Evolutionary conservation across 2,329 filamentous ascomycete species (phyloP).

Genomic region (Tolypocladium cylindrosporum): DNA sequence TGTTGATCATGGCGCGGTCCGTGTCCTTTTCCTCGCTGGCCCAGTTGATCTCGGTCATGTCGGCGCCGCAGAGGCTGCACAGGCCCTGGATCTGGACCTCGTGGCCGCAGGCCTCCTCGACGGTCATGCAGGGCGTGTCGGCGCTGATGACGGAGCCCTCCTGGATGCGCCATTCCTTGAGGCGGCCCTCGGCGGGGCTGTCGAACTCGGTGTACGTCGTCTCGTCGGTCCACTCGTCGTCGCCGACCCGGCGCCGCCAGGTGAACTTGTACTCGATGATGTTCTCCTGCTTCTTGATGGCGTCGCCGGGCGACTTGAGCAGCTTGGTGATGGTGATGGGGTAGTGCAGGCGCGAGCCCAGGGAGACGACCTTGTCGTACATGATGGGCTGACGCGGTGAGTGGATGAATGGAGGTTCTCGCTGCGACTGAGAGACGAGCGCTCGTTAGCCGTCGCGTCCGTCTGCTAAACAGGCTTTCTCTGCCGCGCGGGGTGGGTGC

Average conservation of each 20-base stretch:
- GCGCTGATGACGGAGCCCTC: constrained; percentile 54
- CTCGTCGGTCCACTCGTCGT: constrained; percentile 48
- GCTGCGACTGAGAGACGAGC: not conserved
- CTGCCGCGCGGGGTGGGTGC: not conserved
- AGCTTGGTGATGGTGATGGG: constrained; percentile 87
- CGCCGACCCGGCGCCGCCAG: constrained; percentile 66
- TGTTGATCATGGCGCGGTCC: constrained; percentile 83
- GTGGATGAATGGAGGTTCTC: not conserved
- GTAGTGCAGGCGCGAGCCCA: constrained; percentile 66
- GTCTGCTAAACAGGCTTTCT: not conserved
- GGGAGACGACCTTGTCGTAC: constrained; percentile 33
- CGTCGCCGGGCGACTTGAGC: constrained; percentile 64
- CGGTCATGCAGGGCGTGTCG: constrained; percentile 55
- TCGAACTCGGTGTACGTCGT: constrained; percentile 71
- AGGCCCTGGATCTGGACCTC: constrained; percentile 85
- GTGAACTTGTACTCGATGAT: constrained; percentile 84
- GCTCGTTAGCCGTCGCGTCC: not conserved
- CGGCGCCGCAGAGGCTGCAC: constrained; percentile 86
- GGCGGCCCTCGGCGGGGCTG: constrained; percentile 69
- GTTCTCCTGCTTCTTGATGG: constrained; percentile 64
- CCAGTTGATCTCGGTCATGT: constrained; percentile 89
- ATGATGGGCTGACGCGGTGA: constrained; percentile 11
- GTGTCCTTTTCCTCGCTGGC: constrained; percentile 71
- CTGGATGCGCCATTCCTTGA: constrained; percentile 66
- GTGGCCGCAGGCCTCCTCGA: constrained; percentile 87